Base-by-base conservation (phyloP, 148 eudicot genomes). In the Vaccinium myrtillus region DNA sequence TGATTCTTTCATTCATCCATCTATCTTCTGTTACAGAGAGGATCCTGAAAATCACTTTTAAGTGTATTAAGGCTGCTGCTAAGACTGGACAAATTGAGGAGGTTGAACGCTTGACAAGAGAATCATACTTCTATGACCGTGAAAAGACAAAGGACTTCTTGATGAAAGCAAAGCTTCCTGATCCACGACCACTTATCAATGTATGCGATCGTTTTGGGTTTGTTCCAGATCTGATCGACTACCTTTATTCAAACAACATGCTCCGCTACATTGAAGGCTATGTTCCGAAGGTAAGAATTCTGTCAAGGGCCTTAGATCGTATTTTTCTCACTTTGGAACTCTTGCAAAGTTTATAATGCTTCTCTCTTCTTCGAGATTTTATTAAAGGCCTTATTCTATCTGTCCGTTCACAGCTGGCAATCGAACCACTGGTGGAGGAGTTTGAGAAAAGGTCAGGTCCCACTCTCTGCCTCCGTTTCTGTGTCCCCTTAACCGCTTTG, bases 201-300 rank as follows among this genome's bases (percentile, higher is more conserved):
- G 98, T 93, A 13, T 94, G 98, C 48, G 98, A 94, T 79, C 94
- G 98, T 39, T 92, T 91, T 88, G 98, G 98, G 73, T 94, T 94
- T 88, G 95, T 94, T 43, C 98, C 95, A 32, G 98, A 94, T 83
- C 87, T 94, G 43, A 94, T 94, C 73, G 94, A 94, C 82, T 94
- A 94, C 89, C 90, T 94, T 6, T 94, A 93, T 61, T 61, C 27
- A 4, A 61, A 61, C 25, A 61, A 61, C 69, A 61, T 61, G 69
- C 69, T 61, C 4, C 94, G 93, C 4, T 93, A 92, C 63, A 93
- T 94, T 81, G 98, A 94, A 90, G 98, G 95, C 65, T 94, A 94
- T 89, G 95, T 93, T 54, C 95, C 92, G 74, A 94, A 94, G 98
- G 98, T 93, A 85, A 46, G 23, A n/a, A 5, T 49, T 48, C 1